Base-by-base conservation (phyloP, 192 early-diverging fungal species). In the Lunasporangiospora selenospora region DNA sequence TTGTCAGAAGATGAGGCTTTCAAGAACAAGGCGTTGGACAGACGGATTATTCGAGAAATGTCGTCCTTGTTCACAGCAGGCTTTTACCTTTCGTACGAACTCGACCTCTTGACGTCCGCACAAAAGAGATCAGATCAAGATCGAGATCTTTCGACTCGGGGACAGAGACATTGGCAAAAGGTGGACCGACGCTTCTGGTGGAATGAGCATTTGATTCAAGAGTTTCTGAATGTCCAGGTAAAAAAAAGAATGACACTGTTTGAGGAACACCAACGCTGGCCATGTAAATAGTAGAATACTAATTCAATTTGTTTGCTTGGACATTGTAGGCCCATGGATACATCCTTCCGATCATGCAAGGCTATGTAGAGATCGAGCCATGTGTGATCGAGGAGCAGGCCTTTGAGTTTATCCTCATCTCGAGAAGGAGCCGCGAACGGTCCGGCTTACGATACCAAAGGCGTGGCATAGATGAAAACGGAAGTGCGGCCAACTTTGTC, bases 401-500 rank as follows among this genome's bases (percentile, higher is more conserved):
- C 1, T 87, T 92, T 30, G 80, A 87, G 57, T 86, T 90, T 54
- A 81, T 78, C n/a, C 64, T 92, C 23, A 75, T 92, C 29, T 90
- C 89, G 16, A 78, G 90, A 48, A 81, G 90, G 63, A 87, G 84
- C 67, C 62, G 73, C 18, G 81, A 85, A 12, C 51, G 85, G 53
- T 81, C 85, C 24, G 82, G 82, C 62, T 82, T 93, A 42, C 88
- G 97, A 18, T 99, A 95, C 70, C 89, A 98, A 58, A 81, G 89
- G 8, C 85, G 97, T 44, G 96, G 97, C 30, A 84, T 95, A 24
- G 90, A 99, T 77, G 87, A 88, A 30, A 42, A 86, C 16, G 97
- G 96, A 3, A 75, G 92, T 55, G 92, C 94, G 3, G 91, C 97
- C 30, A 99, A 99, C 81, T 98, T 89, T 85, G 96, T 98, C 0